Percentiles rank a stretch among this genome's conserved stretches.
These are phyloP conservation scores for Epichloe sibirici DNA, from an alignment of 2,329 filamentous ascomycete species.

Conservation along the genomic window DNA sequence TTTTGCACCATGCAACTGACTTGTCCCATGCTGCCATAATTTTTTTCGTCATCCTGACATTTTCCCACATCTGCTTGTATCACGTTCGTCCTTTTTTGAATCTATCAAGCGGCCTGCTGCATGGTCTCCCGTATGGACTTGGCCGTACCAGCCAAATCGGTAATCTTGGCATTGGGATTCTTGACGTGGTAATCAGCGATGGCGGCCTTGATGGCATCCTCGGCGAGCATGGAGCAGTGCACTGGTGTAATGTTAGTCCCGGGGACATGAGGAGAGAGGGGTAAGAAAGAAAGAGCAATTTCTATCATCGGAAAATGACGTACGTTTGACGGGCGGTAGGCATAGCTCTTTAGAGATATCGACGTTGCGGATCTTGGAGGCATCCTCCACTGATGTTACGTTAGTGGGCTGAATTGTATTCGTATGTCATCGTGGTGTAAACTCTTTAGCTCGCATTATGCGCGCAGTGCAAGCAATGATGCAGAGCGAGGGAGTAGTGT, in stretches of 20 bases:
- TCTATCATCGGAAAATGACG: slow-evolving; percentile 22
- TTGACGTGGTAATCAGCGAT: slow-evolving; percentile 86
- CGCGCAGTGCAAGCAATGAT: background rate
- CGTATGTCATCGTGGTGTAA: background rate
- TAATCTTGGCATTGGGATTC: slow-evolving; percentile 42
- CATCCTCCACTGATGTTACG: slow-evolving; percentile 56
- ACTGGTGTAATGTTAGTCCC: slow-evolving; percentile 35
- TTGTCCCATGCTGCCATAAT: background rate
- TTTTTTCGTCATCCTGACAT: background rate
- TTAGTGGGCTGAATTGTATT: no score
- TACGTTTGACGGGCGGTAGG: slow-evolving; percentile 76
- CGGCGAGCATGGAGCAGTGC: slow-evolving; percentile 84
- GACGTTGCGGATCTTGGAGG: slow-evolving; percentile 84
- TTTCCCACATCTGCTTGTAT: background rate
- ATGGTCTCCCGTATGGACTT: slow-evolving; percentile 13
- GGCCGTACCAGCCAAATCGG: slow-evolving; percentile 66
- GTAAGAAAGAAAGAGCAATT: background rate
- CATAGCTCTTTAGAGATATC: slow-evolving; percentile 97
- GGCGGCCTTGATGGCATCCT: slow-evolving; percentile 84
- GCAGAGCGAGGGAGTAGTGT: background rate
- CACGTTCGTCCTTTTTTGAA: slow-evolving; percentile 2
- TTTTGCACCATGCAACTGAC: background rate
- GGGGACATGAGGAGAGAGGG: slow-evolving; percentile 14
- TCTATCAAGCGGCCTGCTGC: slow-evolving; percentile 6
- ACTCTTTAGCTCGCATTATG: background rate